Conservation (phyloP, 139 green algal species). For the Closterium sp. region DNA sequence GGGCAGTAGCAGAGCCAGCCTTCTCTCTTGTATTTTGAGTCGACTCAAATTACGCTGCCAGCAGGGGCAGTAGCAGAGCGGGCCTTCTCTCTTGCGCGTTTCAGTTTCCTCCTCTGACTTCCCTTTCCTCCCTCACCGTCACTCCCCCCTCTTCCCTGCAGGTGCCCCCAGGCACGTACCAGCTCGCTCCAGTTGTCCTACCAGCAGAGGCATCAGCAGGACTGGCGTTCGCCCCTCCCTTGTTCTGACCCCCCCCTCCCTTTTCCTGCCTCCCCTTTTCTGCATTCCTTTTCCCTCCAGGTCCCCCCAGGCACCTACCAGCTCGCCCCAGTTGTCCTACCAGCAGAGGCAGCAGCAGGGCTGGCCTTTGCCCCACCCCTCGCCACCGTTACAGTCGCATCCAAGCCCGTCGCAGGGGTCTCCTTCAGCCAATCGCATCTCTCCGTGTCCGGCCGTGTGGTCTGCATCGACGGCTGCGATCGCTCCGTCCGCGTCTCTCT, state of each 20-base stretch:
- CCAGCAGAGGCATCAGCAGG: neutral
- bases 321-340: neutral
- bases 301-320: slow-evolving; percentile 22
- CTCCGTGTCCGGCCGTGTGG: slow-evolving; percentile 12
- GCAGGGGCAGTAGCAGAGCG: no score
- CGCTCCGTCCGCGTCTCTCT: slow-evolving; percentile 1
- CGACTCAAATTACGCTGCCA: no score
- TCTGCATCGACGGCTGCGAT: slow-evolving; percentile 29
- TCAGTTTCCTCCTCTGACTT: neutral
- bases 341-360: slow-evolving; percentile 5
- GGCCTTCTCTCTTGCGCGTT: no score
- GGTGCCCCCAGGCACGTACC: slow-evolving; percentile 20
- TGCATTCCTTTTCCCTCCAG: neutral
- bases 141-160: neutral
- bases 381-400: neutral
- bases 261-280: neutral
- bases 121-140: neutral
- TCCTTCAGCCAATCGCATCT: slow-evolving; percentile 18
- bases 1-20: no score
- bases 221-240: slow-evolving; percentile 1
- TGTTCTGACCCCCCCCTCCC: neutral
- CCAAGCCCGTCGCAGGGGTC: neutral
- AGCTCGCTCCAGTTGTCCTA: neutral
- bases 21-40: no score
- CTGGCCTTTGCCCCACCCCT: slow-evolving; percentile 7